phyloP scores from a whole-genome alignment of 495 filamentous ascomycete genomes.

The Tirmania nivea region DNA sequence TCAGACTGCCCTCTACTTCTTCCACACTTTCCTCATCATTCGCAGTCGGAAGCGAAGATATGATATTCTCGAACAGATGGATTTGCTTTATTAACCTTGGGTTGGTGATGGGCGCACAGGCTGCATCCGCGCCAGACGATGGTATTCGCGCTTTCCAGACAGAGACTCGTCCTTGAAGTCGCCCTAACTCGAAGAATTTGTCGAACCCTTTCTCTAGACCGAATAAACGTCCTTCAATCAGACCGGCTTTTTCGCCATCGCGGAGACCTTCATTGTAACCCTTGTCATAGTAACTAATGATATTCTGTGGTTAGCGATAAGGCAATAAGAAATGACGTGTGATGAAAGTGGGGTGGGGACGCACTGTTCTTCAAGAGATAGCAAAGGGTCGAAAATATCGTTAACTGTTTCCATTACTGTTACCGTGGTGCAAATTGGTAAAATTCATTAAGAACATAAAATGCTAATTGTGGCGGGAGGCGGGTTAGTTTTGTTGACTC shows the following conservation, averaged over 20 bases:
- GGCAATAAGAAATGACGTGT: not conserved
- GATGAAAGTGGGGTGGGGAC: not conserved
- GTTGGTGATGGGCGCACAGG: slow-evolving; percentile 8
- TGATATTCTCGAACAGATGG: slow-evolving; percentile 11
- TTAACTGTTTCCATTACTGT: not conserved
- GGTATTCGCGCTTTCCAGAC: slow-evolving; percentile 53
- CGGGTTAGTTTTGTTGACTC: too few species aligned
- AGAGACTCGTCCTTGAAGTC: slow-evolving; percentile 54
- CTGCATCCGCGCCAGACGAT: slow-evolving; percentile 18
- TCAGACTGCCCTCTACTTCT: slow-evolving; percentile 18
- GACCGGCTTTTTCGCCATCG: slow-evolving; percentile 63
- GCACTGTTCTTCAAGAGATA: slow-evolving; percentile 18
- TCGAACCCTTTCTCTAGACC: slow-evolving; percentile 86
- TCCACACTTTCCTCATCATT: slow-evolving; percentile 19
- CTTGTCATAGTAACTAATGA: slow-evolving; percentile 47
- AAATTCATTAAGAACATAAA: too few species aligned
- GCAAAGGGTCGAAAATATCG: slow-evolving; percentile 16
- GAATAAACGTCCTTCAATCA: slow-evolving; percentile 69
- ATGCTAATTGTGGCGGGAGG: too few species aligned
- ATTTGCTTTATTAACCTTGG: slow-evolving; percentile 15
- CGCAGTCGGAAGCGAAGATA: slow-evolving; percentile 16
- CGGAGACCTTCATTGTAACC: slow-evolving; percentile 52
- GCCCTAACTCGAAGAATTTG: slow-evolving; percentile 63
- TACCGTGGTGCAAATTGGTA: not conserved
- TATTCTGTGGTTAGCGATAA: slow-evolving; percentile 3